phyloP scores from a whole-genome alignment of 2,329 filamentous ascomycete genomes.

The Rhinocladiella similis region DNA sequence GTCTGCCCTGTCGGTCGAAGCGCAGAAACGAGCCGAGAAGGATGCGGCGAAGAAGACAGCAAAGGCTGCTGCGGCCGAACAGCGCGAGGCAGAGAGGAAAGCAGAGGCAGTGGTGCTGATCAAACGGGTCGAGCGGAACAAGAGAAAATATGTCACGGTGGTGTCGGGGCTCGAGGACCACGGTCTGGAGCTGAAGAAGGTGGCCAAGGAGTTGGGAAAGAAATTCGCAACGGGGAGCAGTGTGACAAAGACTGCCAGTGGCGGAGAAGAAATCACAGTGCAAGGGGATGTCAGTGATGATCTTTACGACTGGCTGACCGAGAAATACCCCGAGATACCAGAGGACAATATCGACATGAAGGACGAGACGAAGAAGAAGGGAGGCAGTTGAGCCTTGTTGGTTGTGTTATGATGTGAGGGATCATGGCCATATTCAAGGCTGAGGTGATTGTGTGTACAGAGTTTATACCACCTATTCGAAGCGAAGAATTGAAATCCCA shows the following conservation, averaged over 20 bases:
- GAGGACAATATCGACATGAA: constrained; percentile 96
- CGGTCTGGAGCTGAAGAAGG: constrained; percentile 89
- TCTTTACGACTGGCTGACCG: constrained; percentile 84
- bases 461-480: no score
- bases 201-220: constrained; percentile 95
- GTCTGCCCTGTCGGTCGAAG: constrained; percentile 81
- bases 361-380: constrained; percentile 88
- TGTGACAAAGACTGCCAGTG: constrained; percentile 83
- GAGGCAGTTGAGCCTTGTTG: neutral
- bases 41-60: constrained; percentile 96
- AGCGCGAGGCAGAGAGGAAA: constrained; percentile 78
- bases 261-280: constrained; percentile 94
- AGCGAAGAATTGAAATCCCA: no score
- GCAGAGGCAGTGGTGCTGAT: constrained; percentile 82
- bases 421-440: no score
- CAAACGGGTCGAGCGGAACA: constrained; percentile 97
- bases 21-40: constrained; percentile 91
- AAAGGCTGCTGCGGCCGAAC: constrained; percentile 85
- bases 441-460: no score
- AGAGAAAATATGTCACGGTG: constrained; percentile 93
- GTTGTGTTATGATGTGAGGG: no score
- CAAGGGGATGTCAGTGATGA: constrained; percentile 97
- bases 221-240: constrained; percentile 95
- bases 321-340: constrained; percentile 81
- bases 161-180: constrained; percentile 90